Evolutionary conservation across 1,139 yeast genomes (phyloP), one percentile per base, ranked within the genome.

Genomic region (Candida smagusa): DNA sequence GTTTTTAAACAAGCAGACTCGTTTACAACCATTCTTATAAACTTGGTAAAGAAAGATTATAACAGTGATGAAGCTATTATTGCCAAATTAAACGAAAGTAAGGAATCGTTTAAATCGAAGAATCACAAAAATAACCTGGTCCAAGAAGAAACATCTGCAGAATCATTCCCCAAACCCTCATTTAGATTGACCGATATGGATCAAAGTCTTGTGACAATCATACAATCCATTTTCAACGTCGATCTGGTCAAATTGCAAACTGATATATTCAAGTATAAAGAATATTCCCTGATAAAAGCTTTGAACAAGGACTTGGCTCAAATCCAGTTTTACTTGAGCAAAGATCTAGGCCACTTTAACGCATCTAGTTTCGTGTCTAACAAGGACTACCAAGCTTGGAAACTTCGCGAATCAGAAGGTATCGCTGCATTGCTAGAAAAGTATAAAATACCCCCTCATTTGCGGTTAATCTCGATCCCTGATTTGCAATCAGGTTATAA

Each of bases 1-100:
- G 74, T 81, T 0, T 80, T 77, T 47, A 57, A 62, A 24, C 87
- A 83, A 42, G 74, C 86, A 0, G 69, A 71, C 8, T 61, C 63
- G 11, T 84, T 85, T 56, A 80, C 83, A 25, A 63, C 71, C 28
- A 62, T 84, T 16, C 56, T 84, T 22, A 69, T 81, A 7, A 58
- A 61, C 3, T 54, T 79, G 7, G 68, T 81, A 9, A 63, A 54
- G 29, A 69, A 71, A 19, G 73, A 68, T 37, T 71, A 67, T 45
- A 69, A 72, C 37, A 46, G 64, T n/a, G 68, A 68, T 12, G 58
- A 56, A 1, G 53, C 49, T 5, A 59, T 75, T 21, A 65, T 68
- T 23, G 49, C 63, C 34, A 72, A 72, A 48, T 59, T 81, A 38
- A 52, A 63, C 39, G 73, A 69, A 31, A 72, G 66, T 49, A 68